Base-by-base conservation (phyloP, 2,329 filamentous ascomycete species). In the Xylariaceae sp. region DNA sequence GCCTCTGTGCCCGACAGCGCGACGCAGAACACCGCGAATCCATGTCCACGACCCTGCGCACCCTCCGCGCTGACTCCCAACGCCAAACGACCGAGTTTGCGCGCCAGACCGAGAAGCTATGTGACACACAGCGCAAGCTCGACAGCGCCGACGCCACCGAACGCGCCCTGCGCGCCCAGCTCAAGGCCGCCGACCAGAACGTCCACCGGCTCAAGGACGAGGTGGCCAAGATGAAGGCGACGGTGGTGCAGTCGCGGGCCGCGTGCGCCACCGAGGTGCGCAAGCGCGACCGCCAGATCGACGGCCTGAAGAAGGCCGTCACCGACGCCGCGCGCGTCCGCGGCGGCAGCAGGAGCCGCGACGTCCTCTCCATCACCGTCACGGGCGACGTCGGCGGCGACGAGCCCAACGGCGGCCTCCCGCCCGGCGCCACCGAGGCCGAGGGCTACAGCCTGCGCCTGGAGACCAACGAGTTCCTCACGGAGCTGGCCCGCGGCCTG, bases 381-480 rank as follows among this genome's bases (percentile, higher is more conserved):
- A 77, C 83, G 48, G 77, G 86, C 67, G 79, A 86, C 51, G 76
- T 86, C 66, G 78, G 85, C 64, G 68, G 77, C 59, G 40, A 63
- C 54, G 37, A 64, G 55, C 63, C 55, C n/a, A 65, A 65, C 16
- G 64, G 55, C 18, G 65, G 65, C 14, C 44, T 69, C 53, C 66
- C 66, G 1, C 62, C 61, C 4, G 67, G 69, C 2, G 66, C 67
- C 1, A 67, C 71, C 2, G 67, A 81, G 74, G 70, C 84, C 76
- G 71, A 84, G 74, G 57, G 81, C 74, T 84, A 93, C 73, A 89
- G 86, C 65, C 76, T 98, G 58, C 87, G 88, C 66, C 86, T 88
- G 70, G 95, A 98, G 75, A 96, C 93, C 4, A 96, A 93, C 46
- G 88, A 92, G 48, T 97, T 97, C 69, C 77, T 99, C 54, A 95